Evolutionary conservation across 2,329 filamentous ascomycete genomes (phyloP), one percentile per base, ranked within the genome.

Genomic region (Monilinia fructigena): DNA sequence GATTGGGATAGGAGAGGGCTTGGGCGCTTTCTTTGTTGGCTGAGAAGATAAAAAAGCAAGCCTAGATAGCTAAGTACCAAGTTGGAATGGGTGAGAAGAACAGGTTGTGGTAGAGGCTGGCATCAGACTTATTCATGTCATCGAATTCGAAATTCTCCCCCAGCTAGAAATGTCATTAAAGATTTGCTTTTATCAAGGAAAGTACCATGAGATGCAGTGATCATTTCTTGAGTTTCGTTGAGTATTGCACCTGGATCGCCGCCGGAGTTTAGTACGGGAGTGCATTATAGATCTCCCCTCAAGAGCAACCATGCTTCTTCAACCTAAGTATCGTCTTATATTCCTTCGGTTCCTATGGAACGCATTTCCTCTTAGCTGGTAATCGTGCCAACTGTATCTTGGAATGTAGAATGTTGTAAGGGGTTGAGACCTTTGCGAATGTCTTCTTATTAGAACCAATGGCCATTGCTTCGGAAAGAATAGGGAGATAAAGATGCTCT

Each of bases 381-480:
- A 66, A 52, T 38, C 40, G 55, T 55, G 55, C 38, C 35, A 56
- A 20, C 38, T 35, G 48, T 48, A 40, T 48, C 14, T 50, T 52
- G 23, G 55, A 61, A 48, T 55, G 50, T 52, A 42, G 7, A 67
- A 40, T 47, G 54, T 55, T 56, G 53, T 56, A 47, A 64, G 59
- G 59, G 38, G 47, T 64, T 64, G 38, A 28, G 66, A 31, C 28
- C 23, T 66, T 23, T 63, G 59, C 65, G 26, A 42, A 40, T 59
- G 52, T 52, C 28, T 4, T 28, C 28, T 28, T 28, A 28, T 28
- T 28, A 28, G 28, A 28, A 58, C 28, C 8, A 11, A 48, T 63
- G 78, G 76, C 62, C 35, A 70, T 67, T 58, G 62, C 65, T 62
- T 23, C 31, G 26, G 65, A 61, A 67, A 55, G 28, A 52, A 70